phyloP scores from a whole-genome alignment of 1,284 basidiomycete genomes.

The Papiliotrema laurentii region DNA sequence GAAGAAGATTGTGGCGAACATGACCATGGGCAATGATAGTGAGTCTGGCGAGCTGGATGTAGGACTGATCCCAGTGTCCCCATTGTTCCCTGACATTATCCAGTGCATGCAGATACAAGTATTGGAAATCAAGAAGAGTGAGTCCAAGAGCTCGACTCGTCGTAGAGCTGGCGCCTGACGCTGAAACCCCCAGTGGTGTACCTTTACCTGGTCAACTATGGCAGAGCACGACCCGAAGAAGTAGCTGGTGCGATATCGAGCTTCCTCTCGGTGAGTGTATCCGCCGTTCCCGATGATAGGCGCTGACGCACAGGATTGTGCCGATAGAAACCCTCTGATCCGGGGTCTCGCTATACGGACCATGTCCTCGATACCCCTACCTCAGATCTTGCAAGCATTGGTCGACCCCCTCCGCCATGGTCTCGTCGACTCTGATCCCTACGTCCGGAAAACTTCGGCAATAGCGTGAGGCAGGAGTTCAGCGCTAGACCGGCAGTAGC shows the following conservation, averaged over 20 bases:
- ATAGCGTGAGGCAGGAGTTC: conserved; percentile 53
- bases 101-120: conserved; percentile 79
- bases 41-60: conserved; percentile 64
- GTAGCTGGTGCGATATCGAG: conserved; percentile 96
- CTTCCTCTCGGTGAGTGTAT: conserved; percentile 63
- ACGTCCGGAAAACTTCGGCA: conserved; percentile 94
- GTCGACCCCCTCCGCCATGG: conserved; percentile 91
- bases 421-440: conserved; percentile 89
- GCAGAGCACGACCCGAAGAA: conserved; percentile 90
- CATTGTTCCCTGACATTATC: conserved; percentile 92
- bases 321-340: conserved; percentile 93
- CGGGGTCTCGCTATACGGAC: conserved; percentile 93
- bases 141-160: conserved; percentile 32
- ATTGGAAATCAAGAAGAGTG: conserved; percentile 98
- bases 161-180: background rate
- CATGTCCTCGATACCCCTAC: conserved; percentile 93
- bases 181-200: conserved; percentile 78
- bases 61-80: conserved; percentile 70
- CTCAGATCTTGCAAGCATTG: conserved; percentile 96
- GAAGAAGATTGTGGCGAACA: conserved; percentile 94
- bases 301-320: conserved; percentile 62
- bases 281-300: background rate
- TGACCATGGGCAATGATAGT: conserved; percentile 98
- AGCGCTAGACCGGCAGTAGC: background rate
- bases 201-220: conserved; percentile 97